These are phyloP conservation scores for Beauveria bassiana DNA, from an alignment of 2,329 filamentous ascomycete species.

Conservation along the genomic window DNA sequence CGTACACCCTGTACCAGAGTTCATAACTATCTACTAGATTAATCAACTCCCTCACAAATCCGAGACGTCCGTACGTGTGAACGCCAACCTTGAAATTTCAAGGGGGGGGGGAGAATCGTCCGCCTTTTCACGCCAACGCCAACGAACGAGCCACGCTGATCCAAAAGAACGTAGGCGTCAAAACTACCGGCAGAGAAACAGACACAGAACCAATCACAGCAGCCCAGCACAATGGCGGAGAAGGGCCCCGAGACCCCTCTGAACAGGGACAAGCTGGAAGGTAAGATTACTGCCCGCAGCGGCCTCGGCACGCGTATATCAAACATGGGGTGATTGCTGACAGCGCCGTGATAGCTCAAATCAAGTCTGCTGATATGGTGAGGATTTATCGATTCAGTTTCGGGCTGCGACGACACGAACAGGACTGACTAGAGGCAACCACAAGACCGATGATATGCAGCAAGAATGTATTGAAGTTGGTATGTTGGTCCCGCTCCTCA, in stretches of 20 bases:
- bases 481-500: slow-evolving; percentile 31
- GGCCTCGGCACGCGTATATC: neutral
- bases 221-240: slow-evolving; percentile 28
- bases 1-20: neutral
- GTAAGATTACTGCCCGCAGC: slow-evolving; percentile 32
- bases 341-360: slow-evolving; percentile 57
- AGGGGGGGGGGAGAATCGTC: neutral
- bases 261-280: slow-evolving; percentile 68
- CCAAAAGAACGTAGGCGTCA: neutral
- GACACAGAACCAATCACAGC: neutral
- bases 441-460: slow-evolving; percentile 93
- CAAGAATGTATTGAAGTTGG: slow-evolving; percentile 91
- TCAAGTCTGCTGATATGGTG: slow-evolving; percentile 99
- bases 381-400: slow-evolving; percentile 24
- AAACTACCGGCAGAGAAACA: neutral
- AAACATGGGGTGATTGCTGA: slow-evolving; percentile 3
- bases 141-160: neutral
- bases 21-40: no score
- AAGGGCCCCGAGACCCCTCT: slow-evolving; percentile 36
- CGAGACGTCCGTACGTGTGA: neutral
- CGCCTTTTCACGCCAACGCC: neutral
- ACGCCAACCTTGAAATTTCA: neutral
- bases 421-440: slow-evolving; percentile 22
- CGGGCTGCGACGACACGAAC: slow-evolving; percentile 10
- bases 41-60: neutral